phyloP scores from a whole-genome alignment of 2,329 filamentous ascomycete species.

The Aureobasidium sp. region DNA sequence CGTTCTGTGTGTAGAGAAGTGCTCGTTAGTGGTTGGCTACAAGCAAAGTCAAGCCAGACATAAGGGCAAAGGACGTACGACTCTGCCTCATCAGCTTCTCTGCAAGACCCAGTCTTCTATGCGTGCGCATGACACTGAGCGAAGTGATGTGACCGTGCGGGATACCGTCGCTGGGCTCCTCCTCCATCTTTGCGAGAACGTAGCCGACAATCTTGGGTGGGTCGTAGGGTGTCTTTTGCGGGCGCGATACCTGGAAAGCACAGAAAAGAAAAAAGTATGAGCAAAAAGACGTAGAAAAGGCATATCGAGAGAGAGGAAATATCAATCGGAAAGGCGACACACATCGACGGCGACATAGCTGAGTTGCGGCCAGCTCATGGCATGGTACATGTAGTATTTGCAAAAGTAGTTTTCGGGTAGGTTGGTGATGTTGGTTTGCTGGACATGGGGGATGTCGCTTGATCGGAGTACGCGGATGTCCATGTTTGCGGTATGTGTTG shows the following conservation, averaged over 20 bases:
- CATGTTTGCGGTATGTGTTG: conserved; percentile 46
- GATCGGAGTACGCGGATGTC: conserved; percentile 82
- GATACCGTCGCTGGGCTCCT: conserved; percentile 85
- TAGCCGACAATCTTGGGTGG: conserved; percentile 98
- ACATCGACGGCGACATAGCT: conserved; percentile 91
- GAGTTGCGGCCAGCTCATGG: conserved; percentile 94
- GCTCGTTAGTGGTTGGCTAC: background rate
- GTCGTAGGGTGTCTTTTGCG: conserved; percentile 70
- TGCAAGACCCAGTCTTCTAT: conserved; percentile 81
- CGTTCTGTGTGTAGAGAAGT: conserved; percentile 51
- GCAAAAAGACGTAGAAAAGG: background rate
- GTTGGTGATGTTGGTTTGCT: conserved; percentile 98
- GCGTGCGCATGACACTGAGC: conserved; percentile 92
- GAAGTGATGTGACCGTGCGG: conserved; percentile 95
- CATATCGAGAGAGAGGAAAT: background rate
- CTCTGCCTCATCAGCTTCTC: conserved; percentile 97
- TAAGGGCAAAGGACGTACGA: conserved; percentile 51
- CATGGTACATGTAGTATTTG: conserved; percentile 99
- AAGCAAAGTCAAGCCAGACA: background rate
- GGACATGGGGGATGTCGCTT: conserved; percentile 82
- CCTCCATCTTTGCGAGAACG: conserved; percentile 99
- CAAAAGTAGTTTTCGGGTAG: conserved; percentile 99
- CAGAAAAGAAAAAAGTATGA: background rate
- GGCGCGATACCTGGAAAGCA: conserved; percentile 56
- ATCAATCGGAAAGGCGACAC: conserved; percentile 22